Base-by-base conservation (phyloP, 2,329 filamentous ascomycete species). In the Mycosphaerella arachidis region DNA sequence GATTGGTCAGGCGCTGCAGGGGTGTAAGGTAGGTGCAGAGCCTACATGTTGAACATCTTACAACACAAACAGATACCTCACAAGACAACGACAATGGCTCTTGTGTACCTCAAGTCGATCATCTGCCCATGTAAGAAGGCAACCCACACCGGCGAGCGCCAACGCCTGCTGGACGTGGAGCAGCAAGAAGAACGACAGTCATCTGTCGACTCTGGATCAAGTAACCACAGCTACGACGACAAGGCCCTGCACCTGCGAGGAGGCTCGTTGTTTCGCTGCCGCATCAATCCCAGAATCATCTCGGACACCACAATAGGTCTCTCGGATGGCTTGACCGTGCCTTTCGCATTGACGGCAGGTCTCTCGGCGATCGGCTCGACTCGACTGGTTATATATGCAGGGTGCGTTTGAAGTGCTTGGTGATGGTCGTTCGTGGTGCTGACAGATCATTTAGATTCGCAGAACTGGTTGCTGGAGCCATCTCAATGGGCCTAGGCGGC, bases 281-380 rank as follows among this genome's bases (percentile, higher is more conserved):
- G 63, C 30, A 65, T 73, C 58, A 68, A 68, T 45, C 68, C 72
- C 9, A 74, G 79, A 20, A 76, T 79, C 50, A 73, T 82, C 48
- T 79, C 79, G 6, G 75, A 78, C 63, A 72, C 73, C 6, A 78
- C 75, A 8, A 72, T 78, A 48, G 76, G 76, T 13, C 67, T 77
- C 18, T 75, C 74, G 16, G 76, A 78, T 59, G 76, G 76, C 33
- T 64, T 78, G 58, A 78, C 76, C 1, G 76, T 78, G 18, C 76
- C 76, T 3, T 78, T 78, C 62, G 76, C 76, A 1, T 67, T 78
- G 8, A 77, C 75, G 12, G 75, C 76, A 2, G 75, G 76, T 12
- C 66, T 78, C 6, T 76, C 75, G 4, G 74, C 76, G 6, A 61
- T 77, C 13, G 74, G 73, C 9, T 68, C 74, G 29, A 73, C 75